A percentile compares a stretch with the other conserved stretches of the same genome.
phyloP scores from a whole-genome alignment of 352 stramenopile genomes.

The Globisporangium lucens region DNA sequence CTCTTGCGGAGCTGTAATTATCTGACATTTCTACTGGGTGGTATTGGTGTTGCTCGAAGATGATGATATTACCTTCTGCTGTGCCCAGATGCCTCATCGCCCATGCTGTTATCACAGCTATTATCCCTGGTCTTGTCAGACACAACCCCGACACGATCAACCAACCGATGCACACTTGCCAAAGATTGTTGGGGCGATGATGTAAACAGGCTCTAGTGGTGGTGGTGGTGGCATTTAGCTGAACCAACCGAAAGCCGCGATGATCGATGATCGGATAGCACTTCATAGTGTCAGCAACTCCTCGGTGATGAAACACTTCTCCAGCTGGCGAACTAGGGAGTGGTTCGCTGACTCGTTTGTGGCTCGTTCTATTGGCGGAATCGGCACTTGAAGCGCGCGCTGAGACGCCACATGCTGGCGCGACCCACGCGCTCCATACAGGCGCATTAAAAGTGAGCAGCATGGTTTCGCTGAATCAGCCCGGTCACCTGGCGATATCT shows the following conservation, averaged over 20 bases:
- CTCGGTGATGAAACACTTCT: slow-evolving; percentile 4
- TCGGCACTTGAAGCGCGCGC: neutral
- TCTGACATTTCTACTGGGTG: neutral
- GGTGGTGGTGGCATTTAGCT: neutral
- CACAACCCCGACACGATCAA: too few species aligned
- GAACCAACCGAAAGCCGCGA: neutral
- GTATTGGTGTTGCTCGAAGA: too few species aligned
- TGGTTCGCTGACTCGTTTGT: neutral
- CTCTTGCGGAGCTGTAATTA: neutral
- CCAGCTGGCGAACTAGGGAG: slow-evolving; percentile 4
- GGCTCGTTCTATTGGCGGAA: neutral
- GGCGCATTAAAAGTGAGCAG: neutral
- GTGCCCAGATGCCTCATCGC: too few species aligned
- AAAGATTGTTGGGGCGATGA: neutral
- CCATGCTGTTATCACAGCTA: too few species aligned
- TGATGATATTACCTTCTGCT: neutral
- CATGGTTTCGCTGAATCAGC: slow-evolving; percentile 15
- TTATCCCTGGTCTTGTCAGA: too few species aligned
- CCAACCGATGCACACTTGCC: neutral
- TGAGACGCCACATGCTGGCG: slow-evolving; percentile 2
- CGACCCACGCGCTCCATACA: neutral
- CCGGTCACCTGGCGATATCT: slow-evolving; percentile 11
- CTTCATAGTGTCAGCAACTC: neutral
- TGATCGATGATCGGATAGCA: neutral
- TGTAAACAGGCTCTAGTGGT: neutral